These are phyloP conservation scores for Fusarium marasasianum DNA, from an alignment of 2,329 filamentous ascomycete genomes.

Conservation along the genomic window DNA sequence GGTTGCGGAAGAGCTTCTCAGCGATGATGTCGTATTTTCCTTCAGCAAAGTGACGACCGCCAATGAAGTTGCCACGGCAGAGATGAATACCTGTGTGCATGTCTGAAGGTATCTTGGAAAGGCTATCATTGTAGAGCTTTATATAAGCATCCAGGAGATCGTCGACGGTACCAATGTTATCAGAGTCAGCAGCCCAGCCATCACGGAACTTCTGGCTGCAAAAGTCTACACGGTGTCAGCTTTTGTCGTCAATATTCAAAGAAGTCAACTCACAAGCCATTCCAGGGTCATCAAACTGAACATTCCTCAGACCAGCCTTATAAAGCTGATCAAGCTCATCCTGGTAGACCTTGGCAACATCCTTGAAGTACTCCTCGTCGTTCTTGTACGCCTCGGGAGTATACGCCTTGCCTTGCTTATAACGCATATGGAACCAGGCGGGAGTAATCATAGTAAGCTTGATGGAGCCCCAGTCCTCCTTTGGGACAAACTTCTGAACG, in stretches of 20 bases:
- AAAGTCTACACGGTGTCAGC: conserved; percentile 64
- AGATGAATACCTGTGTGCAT: conserved; percentile 82
- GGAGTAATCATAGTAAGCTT: conserved; percentile 65
- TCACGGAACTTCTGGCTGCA: conserved; percentile 76
- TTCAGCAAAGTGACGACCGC: conserved; percentile 72
- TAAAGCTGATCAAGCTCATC: conserved; percentile 70
- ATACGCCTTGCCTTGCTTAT: conserved; percentile 43
- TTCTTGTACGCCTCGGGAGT: conserved; percentile 40
- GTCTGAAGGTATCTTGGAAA: conserved; percentile 70
- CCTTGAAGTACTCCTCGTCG: conserved; percentile 66
- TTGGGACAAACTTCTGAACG: conserved; percentile 57
- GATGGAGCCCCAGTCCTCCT: conserved; percentile 60
- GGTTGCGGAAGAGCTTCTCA: conserved; percentile 69
- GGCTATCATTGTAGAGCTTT: conserved; percentile 77
- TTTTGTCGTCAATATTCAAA: fast-evolving
- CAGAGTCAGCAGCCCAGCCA: conserved; percentile 73
- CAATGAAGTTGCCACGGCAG: conserved; percentile 75
- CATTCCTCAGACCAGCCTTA: conserved; percentile 69
- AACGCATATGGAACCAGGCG: conserved; percentile 50
- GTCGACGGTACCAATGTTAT: conserved; percentile 73
- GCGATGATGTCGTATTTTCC: conserved; percentile 75
- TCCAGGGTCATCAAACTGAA: conserved; percentile 75
- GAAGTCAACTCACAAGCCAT: conserved; percentile 65
- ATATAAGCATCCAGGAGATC: conserved; percentile 81
- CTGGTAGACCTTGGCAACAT: conserved; percentile 73